Evolutionary conservation across 2,329 filamentous ascomycete genomes (phyloP).

Genomic region (Ascochyta clinopodiicola): DNA sequence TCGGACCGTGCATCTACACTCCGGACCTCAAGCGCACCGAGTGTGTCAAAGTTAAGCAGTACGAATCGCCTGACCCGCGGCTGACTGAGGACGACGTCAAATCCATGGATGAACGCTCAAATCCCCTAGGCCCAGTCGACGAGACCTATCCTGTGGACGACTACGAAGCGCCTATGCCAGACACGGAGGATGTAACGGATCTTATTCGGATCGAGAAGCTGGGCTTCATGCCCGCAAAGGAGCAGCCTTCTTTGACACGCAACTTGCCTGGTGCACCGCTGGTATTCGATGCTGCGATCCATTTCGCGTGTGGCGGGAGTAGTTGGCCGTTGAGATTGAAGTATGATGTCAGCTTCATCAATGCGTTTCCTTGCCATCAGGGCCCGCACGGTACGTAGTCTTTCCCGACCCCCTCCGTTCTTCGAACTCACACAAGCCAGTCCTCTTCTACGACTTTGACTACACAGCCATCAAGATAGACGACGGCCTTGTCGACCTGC

Average conservation of each 20-base stretch:
- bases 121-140: slow-evolving; percentile 70
- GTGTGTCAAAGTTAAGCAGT: slow-evolving; percentile 71
- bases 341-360: slow-evolving; percentile 52
- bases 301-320: slow-evolving; percentile 49
- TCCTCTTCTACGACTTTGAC: slow-evolving; percentile 75
- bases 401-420: too few relatives aligned
- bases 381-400: slow-evolving; percentile 48
- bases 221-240: slow-evolving; percentile 59
- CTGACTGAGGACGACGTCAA: slow-evolving; percentile 67
- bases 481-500: slow-evolving; percentile 66
- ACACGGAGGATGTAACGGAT: slow-evolving; percentile 65
- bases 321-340: slow-evolving; percentile 49
- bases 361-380: slow-evolving; percentile 51
- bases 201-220: slow-evolving; percentile 74
- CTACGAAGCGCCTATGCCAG: slow-evolving; percentile 67
- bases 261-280: slow-evolving; percentile 41
- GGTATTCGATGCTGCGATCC: slow-evolving; percentile 48
- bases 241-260: slow-evolving; percentile 38
- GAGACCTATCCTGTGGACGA: slow-evolving; percentile 69
- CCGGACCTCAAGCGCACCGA: slow-evolving; percentile 71
- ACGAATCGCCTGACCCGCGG: slow-evolving; percentile 60
- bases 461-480: slow-evolving; percentile 67
- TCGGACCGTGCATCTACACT: slow-evolving; percentile 74
- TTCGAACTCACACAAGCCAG: slow-evolving; percentile 38
- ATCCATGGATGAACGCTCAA: slow-evolving; percentile 71